These are phyloP conservation scores for Thermomucor indicae-seudaticae DNA, from an alignment of 371 early-diverging fungal genomes.

Conservation along the genomic window DNA sequence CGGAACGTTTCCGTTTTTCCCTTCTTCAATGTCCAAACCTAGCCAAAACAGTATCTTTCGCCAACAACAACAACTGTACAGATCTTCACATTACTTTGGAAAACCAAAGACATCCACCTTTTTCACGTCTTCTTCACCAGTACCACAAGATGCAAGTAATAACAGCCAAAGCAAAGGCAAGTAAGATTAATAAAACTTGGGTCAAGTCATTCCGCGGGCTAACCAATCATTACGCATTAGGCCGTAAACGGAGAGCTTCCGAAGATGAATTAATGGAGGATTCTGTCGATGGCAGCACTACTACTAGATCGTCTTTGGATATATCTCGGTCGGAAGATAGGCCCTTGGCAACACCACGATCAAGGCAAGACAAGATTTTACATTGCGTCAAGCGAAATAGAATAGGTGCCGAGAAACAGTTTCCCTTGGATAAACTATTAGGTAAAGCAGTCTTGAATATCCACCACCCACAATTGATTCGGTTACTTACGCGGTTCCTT, in stretches of 20 bases:
- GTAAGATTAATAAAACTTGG: neutral
- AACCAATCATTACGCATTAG: no score
- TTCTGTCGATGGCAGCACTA: neutral
- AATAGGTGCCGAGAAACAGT: constrained; percentile 11
- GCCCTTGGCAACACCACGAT: neutral
- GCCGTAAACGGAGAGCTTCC: constrained; percentile 10
- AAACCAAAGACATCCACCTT: constrained; percentile 6
- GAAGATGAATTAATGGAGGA: constrained; percentile 12
- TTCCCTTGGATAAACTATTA: constrained; percentile 13
- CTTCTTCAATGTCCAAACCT: neutral
- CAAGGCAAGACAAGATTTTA: constrained; percentile 4
- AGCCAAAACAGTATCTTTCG: constrained; percentile 10
- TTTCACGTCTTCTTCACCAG: neutral
- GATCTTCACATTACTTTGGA: constrained; percentile 9
- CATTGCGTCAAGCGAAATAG: constrained; percentile 11
- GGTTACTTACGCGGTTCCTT: no score
- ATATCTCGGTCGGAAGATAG: neutral
- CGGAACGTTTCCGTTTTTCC: no score
- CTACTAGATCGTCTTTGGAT: neutral
- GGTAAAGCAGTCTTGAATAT: constrained; percentile 8
- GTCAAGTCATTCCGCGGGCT: no score
- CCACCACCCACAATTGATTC: no score
- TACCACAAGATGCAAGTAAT: neutral
- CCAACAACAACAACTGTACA: constrained; percentile 9
- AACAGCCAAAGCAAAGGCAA: constrained; percentile 2